phyloP scores from a whole-genome alignment of 78 protist species.

The Diacronema lutheri region DNA sequence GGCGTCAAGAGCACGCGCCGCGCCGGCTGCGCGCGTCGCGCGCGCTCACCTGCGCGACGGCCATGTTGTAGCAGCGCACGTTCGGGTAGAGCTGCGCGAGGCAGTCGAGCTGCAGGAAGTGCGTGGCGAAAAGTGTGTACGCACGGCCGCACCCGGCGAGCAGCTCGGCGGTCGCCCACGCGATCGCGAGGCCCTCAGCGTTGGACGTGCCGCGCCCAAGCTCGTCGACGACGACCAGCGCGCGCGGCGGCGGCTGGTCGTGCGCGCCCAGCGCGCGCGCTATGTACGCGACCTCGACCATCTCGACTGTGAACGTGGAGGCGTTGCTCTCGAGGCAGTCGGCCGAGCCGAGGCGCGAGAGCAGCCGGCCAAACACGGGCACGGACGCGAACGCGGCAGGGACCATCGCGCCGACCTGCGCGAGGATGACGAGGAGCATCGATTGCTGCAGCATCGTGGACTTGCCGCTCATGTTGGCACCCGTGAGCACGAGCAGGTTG shows the following conservation, averaged over 20 bases:
- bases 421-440: constrained; percentile 30
- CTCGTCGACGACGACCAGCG: constrained; percentile 69
- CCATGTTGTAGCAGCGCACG: neutral
- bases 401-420: constrained; percentile 57
- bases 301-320: constrained; percentile 55
- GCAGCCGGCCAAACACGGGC: constrained; percentile 32
- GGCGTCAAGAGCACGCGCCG: no score
- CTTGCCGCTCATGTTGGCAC: constrained; percentile 69
- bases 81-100: neutral
- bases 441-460: constrained; percentile 39
- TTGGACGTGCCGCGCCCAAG: constrained; percentile 71
- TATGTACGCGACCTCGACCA: constrained; percentile 41
- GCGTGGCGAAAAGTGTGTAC: constrained; percentile 49
- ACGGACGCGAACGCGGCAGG: constrained; percentile 49
- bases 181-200: constrained; percentile 52
- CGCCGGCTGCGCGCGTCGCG: no score
- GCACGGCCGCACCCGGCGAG: neutral
- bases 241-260: neutral
- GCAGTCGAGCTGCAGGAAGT: constrained; percentile 9
- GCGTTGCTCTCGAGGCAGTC: constrained; percentile 42
- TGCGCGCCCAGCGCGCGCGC: neutral
- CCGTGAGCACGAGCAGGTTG: constrained; percentile 45
- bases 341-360: constrained; percentile 35
- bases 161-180: constrained; percentile 35
- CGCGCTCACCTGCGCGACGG: no score